phyloP scores from a whole-genome alignment of 345 rosid species.

The Eucalyptus regnans region DNA sequence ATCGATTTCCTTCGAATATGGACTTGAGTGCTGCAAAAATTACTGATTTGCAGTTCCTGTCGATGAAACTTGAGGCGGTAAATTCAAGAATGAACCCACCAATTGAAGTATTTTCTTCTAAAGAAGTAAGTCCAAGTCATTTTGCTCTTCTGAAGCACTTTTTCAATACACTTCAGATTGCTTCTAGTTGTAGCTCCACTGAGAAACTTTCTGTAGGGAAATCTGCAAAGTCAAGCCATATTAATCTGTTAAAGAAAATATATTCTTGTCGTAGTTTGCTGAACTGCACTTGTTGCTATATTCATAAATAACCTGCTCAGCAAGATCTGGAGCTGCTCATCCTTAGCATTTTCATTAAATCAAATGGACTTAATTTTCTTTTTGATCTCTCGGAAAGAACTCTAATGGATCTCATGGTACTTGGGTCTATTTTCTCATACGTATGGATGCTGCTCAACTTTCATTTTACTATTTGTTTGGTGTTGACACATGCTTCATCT shows the following conservation, averaged over 20 bases:
- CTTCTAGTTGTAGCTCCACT: background rate
- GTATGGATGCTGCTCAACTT: background rate
- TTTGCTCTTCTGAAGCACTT: background rate
- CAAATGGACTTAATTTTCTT: background rate
- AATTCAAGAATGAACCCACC: slow-evolving; percentile 54
- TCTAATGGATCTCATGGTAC: background rate
- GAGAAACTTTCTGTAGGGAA: background rate
- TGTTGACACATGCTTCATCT: background rate
- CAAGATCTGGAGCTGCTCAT: background rate
- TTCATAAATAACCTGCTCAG: background rate
- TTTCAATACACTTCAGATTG: background rate
- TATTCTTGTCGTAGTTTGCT: background rate
- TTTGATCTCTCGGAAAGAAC: background rate
- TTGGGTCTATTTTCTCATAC: background rate
- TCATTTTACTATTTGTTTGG: background rate
- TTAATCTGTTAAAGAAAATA: background rate
- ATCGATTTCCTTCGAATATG: background rate
- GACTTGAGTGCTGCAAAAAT: background rate
- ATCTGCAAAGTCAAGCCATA: background rate
- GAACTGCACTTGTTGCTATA: background rate
- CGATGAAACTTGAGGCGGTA: slow-evolving; percentile 91
- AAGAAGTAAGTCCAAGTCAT: slow-evolving; percentile 36
- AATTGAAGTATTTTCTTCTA: slow-evolving; percentile 57
- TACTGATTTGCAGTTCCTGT: slow-evolving; percentile 56
- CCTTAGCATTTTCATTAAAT: background rate